phyloP scores from a whole-genome alignment of 2,329 filamentous ascomycete genomes.

The Xylaria sp. region DNA sequence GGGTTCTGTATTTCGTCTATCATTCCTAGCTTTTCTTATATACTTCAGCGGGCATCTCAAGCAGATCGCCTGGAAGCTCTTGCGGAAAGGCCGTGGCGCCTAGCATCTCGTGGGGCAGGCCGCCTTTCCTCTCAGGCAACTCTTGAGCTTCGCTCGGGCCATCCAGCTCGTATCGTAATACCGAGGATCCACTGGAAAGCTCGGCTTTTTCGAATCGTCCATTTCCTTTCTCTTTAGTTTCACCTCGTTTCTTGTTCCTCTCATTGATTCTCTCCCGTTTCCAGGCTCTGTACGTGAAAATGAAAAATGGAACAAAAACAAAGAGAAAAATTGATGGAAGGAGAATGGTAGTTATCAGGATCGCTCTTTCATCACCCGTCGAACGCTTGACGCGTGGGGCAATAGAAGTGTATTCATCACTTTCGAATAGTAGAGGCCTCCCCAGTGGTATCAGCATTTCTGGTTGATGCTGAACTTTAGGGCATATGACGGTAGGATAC shows the following conservation, averaged over 20 bases:
- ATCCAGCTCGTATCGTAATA: constrained; percentile 5
- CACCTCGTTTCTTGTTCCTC: neutral
- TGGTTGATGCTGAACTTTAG: neutral
- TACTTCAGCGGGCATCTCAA: constrained; percentile 13
- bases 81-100: neutral
- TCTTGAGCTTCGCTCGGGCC: neutral
- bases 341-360: neutral
- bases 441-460: neutral
- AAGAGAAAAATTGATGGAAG: neutral
- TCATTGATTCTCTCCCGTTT: neutral
- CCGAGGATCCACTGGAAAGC: constrained; percentile 3
- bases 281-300: constrained; percentile 3
- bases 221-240: neutral
- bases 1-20: neutral
- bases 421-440: neutral
- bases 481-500: neutral
- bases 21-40: neutral
- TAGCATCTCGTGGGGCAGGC: constrained; percentile 14
- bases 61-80: constrained; percentile 17
- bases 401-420: neutral
- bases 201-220: constrained; percentile 5
- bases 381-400: neutral
- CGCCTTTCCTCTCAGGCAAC: constrained; percentile 2
- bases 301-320: constrained; percentile 4
- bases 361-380: neutral